These are phyloP conservation scores for Mrakia blollopis DNA, from an alignment of 768 basidiomycete species.

Conservation along the genomic window DNA sequence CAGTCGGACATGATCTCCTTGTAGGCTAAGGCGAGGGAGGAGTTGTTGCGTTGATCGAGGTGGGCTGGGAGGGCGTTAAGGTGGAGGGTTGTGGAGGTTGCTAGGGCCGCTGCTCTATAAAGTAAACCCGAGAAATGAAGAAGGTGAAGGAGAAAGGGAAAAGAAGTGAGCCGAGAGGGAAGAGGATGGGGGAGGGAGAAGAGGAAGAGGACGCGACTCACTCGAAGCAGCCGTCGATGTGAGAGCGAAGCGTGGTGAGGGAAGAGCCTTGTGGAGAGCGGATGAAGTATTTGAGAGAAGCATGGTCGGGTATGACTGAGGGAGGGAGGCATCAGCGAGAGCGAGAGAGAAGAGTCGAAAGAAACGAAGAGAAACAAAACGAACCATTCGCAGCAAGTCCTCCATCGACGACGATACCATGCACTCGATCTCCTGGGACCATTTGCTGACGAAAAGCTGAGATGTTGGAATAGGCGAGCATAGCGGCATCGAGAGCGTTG, in stretches of 20 bases:
- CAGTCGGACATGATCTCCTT: constrained; percentile 36
- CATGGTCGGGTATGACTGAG: constrained; percentile 63
- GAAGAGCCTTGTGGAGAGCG: background rate
- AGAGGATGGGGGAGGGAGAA: background rate
- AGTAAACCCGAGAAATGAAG: too few relatives aligned
- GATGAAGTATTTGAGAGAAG: constrained; percentile 47
- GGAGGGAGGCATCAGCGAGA: background rate
- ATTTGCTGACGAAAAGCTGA: constrained; percentile 81
- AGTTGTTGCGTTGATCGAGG: constrained; percentile 31
- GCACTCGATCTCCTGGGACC: constrained; percentile 70
- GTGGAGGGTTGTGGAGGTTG: constrained; percentile 35
- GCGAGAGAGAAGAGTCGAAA: background rate
- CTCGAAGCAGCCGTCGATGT: constrained; percentile 21
- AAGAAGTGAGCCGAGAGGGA: background rate
- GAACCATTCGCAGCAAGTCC: constrained; percentile 58
- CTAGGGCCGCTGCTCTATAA: constrained; percentile 33
- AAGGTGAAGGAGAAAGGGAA: background rate
- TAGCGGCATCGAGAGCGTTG: constrained; percentile 61
- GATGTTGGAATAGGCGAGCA: constrained; percentile 71
- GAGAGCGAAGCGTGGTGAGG: background rate
- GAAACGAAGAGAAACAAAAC: background rate
- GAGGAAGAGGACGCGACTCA: constrained; percentile 49
- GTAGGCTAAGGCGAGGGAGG: constrained; percentile 1
- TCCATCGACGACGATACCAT: constrained; percentile 67
- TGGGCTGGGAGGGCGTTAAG: constrained; percentile 28